Evolutionary conservation across 805 yeast genomes (phyloP).

Genomic region (Kuraishia molischiana): DNA sequence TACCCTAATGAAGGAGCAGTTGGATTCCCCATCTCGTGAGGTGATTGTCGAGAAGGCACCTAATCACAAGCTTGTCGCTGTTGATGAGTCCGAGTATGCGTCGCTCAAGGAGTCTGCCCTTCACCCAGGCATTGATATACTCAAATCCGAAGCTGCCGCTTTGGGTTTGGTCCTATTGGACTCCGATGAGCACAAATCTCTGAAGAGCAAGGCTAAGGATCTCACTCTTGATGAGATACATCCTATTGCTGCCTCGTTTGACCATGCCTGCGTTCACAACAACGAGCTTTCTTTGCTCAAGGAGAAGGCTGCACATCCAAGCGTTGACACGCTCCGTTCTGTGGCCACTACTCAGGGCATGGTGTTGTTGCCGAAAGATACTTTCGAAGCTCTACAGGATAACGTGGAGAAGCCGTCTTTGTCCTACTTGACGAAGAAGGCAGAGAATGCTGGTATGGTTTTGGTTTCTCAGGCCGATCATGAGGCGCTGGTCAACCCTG

Average conservation of each 20-base stretch:
- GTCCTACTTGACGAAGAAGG: constrained; percentile 19
- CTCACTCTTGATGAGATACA: background rate
- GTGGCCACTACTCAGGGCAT: constrained; percentile 10
- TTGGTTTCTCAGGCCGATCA: background rate
- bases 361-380: constrained; percentile 4
- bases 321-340: constrained; percentile 12
- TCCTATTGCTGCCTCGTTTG: background rate
- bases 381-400: constrained; percentile 2
- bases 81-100: background rate
- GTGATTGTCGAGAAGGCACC: background rate
- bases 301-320: constrained; percentile 6
- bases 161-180: background rate
- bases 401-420: constrained; percentile 15
- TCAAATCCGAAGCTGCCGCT: background rate
- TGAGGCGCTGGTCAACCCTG: background rate
- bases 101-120: background rate
- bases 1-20: background rate
- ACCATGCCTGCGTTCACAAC: background rate
- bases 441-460: constrained; percentile 8
- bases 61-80: background rate
- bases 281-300: background rate
- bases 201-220: background rate
- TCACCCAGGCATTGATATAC: background rate
- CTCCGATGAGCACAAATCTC: background rate
- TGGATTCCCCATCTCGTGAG: background rate